Evolutionary conservation across 495 filamentous ascomycete species (phyloP), one percentile per base, ranked within the genome.

Genomic region (Friedmanniomyces endolithicus): DNA sequence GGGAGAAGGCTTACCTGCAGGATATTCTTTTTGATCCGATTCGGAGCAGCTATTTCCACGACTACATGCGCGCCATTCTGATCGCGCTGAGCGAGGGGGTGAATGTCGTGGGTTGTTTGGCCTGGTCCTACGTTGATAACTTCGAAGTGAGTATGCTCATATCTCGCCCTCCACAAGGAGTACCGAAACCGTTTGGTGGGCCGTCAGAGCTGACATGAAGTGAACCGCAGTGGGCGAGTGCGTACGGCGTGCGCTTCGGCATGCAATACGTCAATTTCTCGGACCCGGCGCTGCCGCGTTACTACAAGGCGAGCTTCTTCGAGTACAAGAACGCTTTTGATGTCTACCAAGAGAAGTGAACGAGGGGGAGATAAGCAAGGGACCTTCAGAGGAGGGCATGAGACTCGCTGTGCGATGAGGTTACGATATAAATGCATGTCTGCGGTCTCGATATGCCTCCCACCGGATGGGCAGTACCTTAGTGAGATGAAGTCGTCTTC

Each of bases 231-330:
- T 61, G 59, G 56, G 35, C 48, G 16, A 37, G 43, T 14, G 51
- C 40, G 3, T 55, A 48, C 22, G 31, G 35, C 0, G 52, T 54
- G 7, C 52, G 57, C 22, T 58, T 61, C 33, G 60, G 60, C 1
- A 58, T 65, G 57, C 58, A 68, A 58, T 68, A 68, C 43, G 65
- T 68, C 23, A 68, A 68, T 50, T 57, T 68, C 25, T 63, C 59
- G 17, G 66, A 65, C 27, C 66, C 64, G 48, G 56, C 66, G 48
- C 29, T 55, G 52, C 57, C 57, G 11, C 57, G 64, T n/a, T 62
- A 60, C 47, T 68, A 65, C 63, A 68, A 68, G 49, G 61, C 61
- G 23, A 65, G 63, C 56, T 66, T 66, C 39, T 68, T 68, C 47
- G 53, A 68, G 48, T 68, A 67, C 39, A 64, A 64, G 24, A 60